These are phyloP conservation scores for Globisporangium iwayamae DNA, from an alignment of 352 stramenopile genomes.

Conservation along the genomic window DNA sequence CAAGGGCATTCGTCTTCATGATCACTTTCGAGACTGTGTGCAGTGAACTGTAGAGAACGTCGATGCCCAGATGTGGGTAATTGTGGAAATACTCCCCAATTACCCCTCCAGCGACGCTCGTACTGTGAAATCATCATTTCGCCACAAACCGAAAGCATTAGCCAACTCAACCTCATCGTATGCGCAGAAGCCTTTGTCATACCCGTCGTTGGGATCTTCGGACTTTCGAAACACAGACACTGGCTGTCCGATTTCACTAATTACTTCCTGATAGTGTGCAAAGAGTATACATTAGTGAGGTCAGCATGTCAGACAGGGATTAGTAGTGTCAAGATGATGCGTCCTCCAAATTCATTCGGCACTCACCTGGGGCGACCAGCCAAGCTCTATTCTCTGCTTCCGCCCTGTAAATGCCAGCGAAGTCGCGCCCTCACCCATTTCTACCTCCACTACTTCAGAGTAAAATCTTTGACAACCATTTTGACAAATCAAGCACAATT, in stretches of 20 bases:
- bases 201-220: slow-evolving; percentile 70
- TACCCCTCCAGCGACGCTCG: slow-evolving; percentile 46
- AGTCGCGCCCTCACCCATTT: slow-evolving; percentile 38
- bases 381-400: slow-evolving; percentile 69
- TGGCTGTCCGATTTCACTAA: slow-evolving; percentile 70
- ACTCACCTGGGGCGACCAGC: slow-evolving; percentile 74
- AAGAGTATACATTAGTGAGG: not conserved
- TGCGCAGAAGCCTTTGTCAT: not conserved
- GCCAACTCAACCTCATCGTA: not conserved
- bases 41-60: slow-evolving; percentile 72
- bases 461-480: slow-evolving; percentile 42
- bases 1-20: slow-evolving; percentile 74
- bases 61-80: slow-evolving; percentile 75
- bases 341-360: not conserved
- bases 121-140: slow-evolving; percentile 16
- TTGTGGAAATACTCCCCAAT: slow-evolving; percentile 84
- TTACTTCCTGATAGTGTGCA: slow-evolving; percentile 42
- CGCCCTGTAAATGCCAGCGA: slow-evolving; percentile 48
- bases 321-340: not conserved
- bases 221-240: slow-evolving; percentile 79
- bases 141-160: not conserved
- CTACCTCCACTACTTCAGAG: slow-evolving; percentile 64
- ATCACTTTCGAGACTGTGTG: slow-evolving; percentile 77
- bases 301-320: not conserved
- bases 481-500: not conserved